Evolutionary conservation across 2,329 filamentous ascomycete genomes (phyloP).

Genomic region (Diaporthe batatas): DNA sequence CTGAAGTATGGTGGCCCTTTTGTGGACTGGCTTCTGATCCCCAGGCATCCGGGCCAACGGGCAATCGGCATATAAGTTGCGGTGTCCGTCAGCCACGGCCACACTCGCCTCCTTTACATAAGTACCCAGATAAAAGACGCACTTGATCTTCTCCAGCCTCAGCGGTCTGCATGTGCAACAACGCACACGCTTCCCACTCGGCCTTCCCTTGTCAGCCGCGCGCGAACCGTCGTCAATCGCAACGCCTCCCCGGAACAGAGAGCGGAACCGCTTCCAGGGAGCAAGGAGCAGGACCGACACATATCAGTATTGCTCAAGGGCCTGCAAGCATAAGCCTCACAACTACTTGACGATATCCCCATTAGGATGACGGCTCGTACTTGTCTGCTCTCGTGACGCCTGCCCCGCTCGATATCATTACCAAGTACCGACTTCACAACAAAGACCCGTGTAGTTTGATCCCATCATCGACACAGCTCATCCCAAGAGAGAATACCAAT

Average conservation of each 20-base stretch:
- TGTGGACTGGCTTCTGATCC: no score
- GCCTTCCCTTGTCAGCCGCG: neutral
- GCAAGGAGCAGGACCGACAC: constrained; percentile 7
- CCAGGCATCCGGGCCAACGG: constrained; percentile 6
- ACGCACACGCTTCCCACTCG: constrained; percentile 10
- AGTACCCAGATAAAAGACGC: constrained; percentile 6
- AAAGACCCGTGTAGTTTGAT: neutral
- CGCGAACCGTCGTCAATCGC: constrained; percentile 6
- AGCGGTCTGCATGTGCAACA: neutral
- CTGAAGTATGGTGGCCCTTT: no score
- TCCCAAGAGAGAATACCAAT: neutral
- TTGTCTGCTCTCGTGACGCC: neutral
- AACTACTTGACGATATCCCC: constrained; percentile 3
- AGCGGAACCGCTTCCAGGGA: constrained; percentile 5
- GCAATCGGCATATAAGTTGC: neutral
- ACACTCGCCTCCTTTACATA: neutral
- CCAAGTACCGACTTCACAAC: neutral
- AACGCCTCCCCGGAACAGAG: neutral
- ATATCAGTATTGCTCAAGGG: constrained; percentile 15
- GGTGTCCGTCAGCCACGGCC: neutral
- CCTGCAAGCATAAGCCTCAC: constrained; percentile 7
- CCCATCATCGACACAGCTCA: neutral
- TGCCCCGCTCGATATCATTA: neutral
- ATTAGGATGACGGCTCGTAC: neutral
- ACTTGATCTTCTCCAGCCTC: neutral